Evolutionary conservation across 257 asterid genomes (phyloP).

Genomic region (Verbascum thapsus): DNA sequence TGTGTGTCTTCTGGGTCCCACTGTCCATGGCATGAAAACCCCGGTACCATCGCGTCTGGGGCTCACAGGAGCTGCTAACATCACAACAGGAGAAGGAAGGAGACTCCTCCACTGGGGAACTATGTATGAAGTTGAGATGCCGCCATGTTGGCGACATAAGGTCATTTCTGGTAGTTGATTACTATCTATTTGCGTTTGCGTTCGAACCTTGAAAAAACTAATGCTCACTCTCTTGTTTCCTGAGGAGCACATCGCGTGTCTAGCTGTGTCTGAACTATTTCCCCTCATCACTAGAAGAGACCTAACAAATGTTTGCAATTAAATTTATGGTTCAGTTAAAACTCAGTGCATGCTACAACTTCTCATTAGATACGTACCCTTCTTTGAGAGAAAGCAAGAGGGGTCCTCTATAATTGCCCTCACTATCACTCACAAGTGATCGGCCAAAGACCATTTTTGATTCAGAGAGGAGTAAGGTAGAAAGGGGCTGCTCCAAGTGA

Average conservation of each 20-base stretch:
- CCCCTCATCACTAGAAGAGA: conserved; percentile 69
- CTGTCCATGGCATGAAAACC: conserved; percentile 60
- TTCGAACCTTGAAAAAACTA: conserved; percentile 55
- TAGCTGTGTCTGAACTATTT: conserved; percentile 61
- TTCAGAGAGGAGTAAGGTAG: conserved; percentile 66
- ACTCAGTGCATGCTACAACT: too few species aligned
- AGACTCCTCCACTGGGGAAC: conserved; percentile 53
- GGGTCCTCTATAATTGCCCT: conserved; percentile 72
- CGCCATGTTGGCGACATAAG: conserved; percentile 64
- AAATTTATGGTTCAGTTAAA: not conserved
- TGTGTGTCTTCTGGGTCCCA: conserved; percentile 44
- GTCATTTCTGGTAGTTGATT: conserved; percentile 31
- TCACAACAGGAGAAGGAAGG: conserved; percentile 44
- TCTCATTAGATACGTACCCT: conserved; percentile 49
- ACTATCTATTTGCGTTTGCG: conserved; percentile 29
- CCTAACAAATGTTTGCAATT: conserved; percentile 35
- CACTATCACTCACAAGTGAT: conserved; percentile 48
- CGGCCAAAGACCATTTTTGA: conserved; percentile 83
- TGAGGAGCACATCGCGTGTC: conserved; percentile 69
- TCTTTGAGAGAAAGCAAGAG: conserved; percentile 66
- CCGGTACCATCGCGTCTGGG: conserved; percentile 60
- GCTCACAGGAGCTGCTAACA: conserved; percentile 41
- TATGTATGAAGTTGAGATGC: conserved; percentile 41
- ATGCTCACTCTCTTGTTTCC: conserved; percentile 65
- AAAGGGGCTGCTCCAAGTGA: conserved; percentile 82